Conservation (phyloP, 805 yeast species). For the Helenozyma rhizophorensis region DNA sequence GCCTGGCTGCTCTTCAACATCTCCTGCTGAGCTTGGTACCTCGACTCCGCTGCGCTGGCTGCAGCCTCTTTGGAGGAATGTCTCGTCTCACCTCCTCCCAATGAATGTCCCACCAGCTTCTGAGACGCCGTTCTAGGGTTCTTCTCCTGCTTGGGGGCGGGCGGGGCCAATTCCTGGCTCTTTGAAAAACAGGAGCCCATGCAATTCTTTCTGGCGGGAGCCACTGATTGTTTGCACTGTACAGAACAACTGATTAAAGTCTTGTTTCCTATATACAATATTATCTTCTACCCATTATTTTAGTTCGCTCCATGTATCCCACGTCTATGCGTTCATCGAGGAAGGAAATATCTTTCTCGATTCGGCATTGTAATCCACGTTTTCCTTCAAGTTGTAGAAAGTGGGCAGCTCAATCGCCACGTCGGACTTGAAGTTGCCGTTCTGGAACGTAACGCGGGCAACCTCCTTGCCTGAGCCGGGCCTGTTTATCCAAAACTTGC, state of each 20-base stretch:
- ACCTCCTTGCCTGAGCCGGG: slow-evolving; percentile 17
- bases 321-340: too few species aligned
- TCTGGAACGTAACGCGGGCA: slow-evolving; percentile 19
- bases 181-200: too few species aligned
- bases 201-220: too few species aligned
- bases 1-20: slow-evolving; percentile 23
- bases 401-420: slow-evolving; percentile 20
- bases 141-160: too few species aligned
- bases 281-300: too few species aligned
- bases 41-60: slow-evolving; percentile 37
- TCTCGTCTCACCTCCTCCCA: slow-evolving; percentile 1
- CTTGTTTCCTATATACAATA: too few species aligned
- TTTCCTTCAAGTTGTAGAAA: slow-evolving; percentile 23
- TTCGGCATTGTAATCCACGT: slow-evolving; percentile 23
- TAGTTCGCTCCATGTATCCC: too few species aligned
- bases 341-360: slow-evolving; percentile 3
- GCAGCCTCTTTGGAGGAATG: slow-evolving; percentile 28
- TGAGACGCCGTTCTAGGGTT: too few species aligned
- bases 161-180: too few species aligned
- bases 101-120: not conserved
- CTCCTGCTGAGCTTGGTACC: slow-evolving; percentile 27
- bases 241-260: too few species aligned
- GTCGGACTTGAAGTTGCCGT: slow-evolving; percentile 13
- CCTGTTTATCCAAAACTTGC: slow-evolving; percentile 28
- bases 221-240: too few species aligned